Evolutionary conservation across 2,329 filamentous ascomycete genomes (phyloP).

Genomic region (Byssochlamys sp.): DNA sequence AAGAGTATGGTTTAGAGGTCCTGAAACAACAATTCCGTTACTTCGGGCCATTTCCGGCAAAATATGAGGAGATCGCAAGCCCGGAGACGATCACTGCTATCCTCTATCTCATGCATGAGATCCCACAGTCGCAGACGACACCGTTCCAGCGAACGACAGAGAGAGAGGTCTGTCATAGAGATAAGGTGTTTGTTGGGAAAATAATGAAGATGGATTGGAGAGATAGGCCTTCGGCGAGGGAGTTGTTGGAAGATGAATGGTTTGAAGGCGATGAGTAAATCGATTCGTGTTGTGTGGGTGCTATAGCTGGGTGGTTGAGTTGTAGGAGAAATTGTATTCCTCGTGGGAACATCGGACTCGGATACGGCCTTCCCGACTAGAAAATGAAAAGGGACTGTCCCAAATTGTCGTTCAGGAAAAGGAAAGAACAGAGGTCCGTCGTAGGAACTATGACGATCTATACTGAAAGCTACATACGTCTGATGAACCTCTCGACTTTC

Average conservation of each 20-base stretch:
- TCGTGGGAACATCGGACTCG: no score
- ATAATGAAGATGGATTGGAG: neutral
- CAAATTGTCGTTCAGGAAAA: no score
- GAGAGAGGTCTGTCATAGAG: conserved; percentile 2
- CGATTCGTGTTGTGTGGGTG: no score
- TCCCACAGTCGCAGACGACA: conserved; percentile 4
- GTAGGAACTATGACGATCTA: no score
- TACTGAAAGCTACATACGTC: no score
- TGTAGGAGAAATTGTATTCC: no score
- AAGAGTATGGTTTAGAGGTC: conserved; percentile 12
- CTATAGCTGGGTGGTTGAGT: no score
- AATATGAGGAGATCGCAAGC: conserved; percentile 6
- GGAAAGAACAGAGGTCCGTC: no score
- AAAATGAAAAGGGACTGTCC: no score
- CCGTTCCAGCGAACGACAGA: conserved; percentile 6
- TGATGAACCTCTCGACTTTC: no score
- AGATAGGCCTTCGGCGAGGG: neutral
- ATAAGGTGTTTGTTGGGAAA: conserved; percentile 3
- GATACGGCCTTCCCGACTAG: no score
- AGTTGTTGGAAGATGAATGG: neutral
- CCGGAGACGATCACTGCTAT: conserved; percentile 4
- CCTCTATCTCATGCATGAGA: conserved; percentile 6
- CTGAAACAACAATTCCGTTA: conserved; percentile 12
- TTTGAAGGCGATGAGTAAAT: neutral
- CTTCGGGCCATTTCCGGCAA: conserved; percentile 9